phyloP scores from a whole-genome alignment of 805 yeast species.

The Schwanniomyces occidentalis region DNA sequence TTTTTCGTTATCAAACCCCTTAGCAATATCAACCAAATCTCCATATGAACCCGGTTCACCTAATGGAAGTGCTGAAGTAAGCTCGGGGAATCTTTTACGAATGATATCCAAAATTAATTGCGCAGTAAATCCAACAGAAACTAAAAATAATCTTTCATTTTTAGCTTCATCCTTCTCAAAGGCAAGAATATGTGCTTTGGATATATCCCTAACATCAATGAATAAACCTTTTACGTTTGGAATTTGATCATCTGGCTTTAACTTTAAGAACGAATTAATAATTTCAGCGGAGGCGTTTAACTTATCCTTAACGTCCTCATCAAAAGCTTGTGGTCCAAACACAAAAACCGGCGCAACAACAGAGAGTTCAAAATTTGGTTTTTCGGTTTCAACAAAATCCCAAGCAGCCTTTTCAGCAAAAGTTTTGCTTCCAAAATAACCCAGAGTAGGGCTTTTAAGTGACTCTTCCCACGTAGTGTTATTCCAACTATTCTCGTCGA shows the following conservation, averaged over 20 bases:
- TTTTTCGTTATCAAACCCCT: too few species aligned
- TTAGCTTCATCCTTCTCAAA: slow-evolving; percentile 15
- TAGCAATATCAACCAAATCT: too few species aligned
- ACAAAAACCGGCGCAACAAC: slow-evolving; percentile 39
- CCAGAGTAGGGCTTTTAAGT: slow-evolving; percentile 34
- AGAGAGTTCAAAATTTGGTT: slow-evolving; percentile 30
- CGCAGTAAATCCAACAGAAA: slow-evolving; percentile 15
- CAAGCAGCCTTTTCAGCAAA: slow-evolving; percentile 36
- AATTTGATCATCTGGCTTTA: slow-evolving; percentile 12
- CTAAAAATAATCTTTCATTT: slow-evolving; percentile 30
- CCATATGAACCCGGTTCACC: slow-evolving; percentile 36
- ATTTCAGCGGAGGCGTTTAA: slow-evolving; percentile 37
- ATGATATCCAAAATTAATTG: slow-evolving; percentile 25
- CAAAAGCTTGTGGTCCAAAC: slow-evolving; percentile 43
- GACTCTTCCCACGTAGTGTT: slow-evolving; percentile 37
- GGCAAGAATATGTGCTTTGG: slow-evolving; percentile 20
- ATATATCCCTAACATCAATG: slow-evolving; percentile 25
- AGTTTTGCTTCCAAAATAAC: slow-evolving; percentile 43
- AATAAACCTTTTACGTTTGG: slow-evolving; percentile 12
- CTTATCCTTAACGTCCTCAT: slow-evolving; percentile 21
- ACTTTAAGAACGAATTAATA: slow-evolving; percentile 35
- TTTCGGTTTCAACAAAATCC: slow-evolving; percentile 25
- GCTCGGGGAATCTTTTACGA: slow-evolving; percentile 21
- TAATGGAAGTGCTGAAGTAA: slow-evolving; percentile 27
- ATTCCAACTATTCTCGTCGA: slow-evolving; percentile 42